Evolutionary conservation across 805 yeast species (phyloP).

Genomic region (Candida arabinofermentans): DNA sequence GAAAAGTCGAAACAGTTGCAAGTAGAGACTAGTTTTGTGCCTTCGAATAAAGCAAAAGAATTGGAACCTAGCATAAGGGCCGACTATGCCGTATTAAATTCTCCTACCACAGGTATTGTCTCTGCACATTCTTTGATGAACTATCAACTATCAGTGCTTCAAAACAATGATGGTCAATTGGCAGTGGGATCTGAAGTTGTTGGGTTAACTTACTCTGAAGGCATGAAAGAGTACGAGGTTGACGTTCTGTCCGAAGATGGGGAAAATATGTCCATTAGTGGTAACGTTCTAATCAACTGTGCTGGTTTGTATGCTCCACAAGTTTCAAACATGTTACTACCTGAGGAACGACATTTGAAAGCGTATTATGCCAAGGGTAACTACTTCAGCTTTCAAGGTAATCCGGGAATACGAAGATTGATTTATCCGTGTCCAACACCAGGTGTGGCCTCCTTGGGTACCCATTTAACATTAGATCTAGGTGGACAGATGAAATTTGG

Average conservation of each 20-base stretch:
- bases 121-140: constrained; percentile 75
- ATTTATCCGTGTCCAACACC: constrained; percentile 81
- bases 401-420: constrained; percentile 46
- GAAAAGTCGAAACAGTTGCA: constrained; percentile 46
- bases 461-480: constrained; percentile 80
- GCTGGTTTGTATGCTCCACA: constrained; percentile 77
- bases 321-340: constrained; percentile 68
- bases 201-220: constrained; percentile 30
- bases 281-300: constrained; percentile 63
- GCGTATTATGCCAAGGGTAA: constrained; percentile 81
- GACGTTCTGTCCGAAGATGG: constrained; percentile 27
- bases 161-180: constrained; percentile 57
- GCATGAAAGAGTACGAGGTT: constrained; percentile 26
- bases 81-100: constrained; percentile 53
- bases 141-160: constrained; percentile 51
- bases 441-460: constrained; percentile 73
- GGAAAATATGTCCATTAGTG: constrained; percentile 37
- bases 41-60: constrained; percentile 38
- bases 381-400: constrained; percentile 53
- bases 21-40: constrained; percentile 56
- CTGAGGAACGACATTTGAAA: constrained; percentile 51
- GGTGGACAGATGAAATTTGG: constrained; percentile 82
- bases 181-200: constrained; percentile 60
- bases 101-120: constrained; percentile 83
- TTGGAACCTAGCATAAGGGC: constrained; percentile 70